A percentile compares a stretch with the other conserved stretches of the same genome.
Evolutionary conservation across 2,329 filamentous ascomycete genomes (phyloP).

Genomic region (Harringtonia aguacate): DNA sequence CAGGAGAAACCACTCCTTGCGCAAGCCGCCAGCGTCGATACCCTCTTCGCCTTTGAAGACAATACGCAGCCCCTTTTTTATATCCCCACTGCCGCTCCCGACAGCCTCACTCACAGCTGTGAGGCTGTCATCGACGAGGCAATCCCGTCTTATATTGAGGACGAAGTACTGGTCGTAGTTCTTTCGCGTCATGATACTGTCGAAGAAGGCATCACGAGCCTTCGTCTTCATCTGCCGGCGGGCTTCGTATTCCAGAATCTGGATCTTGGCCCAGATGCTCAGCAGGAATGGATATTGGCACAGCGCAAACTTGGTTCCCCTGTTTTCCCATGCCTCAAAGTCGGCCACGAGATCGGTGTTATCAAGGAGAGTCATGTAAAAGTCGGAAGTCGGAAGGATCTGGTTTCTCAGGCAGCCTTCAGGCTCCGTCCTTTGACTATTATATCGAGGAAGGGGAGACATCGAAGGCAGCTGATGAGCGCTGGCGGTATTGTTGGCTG

Average conservation of each 20-base stretch:
- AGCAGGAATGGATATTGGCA: constrained; percentile 89
- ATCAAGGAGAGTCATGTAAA: constrained; percentile 81
- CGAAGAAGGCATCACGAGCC: constrained; percentile 82
- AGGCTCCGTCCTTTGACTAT: constrained; percentile 23
- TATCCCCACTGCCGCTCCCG: constrained; percentile 68
- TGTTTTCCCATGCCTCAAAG: constrained; percentile 79
- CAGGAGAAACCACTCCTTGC: constrained; percentile 91
- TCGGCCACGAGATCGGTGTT: constrained; percentile 77
- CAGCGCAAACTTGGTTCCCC: constrained; percentile 66
- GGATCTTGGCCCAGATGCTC: constrained; percentile 86
- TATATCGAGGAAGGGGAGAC: not conserved
- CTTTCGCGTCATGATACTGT: constrained; percentile 69
- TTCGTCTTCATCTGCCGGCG: constrained; percentile 82
- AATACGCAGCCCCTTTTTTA: constrained; percentile 83
- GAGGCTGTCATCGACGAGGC: constrained; percentile 79
- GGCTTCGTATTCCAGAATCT: constrained; percentile 80
- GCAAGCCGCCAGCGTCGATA: constrained; percentile 76
- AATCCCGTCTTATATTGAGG: constrained; percentile 70
- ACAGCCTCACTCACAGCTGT: constrained; percentile 77
- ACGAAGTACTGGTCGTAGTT: constrained; percentile 68
- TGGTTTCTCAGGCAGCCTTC: constrained; percentile 43
- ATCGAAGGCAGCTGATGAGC: constrained; percentile 18
- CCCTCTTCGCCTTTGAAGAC: constrained; percentile 84
- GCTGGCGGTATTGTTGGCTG: constrained; percentile 55
- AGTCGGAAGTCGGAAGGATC: constrained; percentile 68